Evolutionary conservation across 2,329 filamentous ascomycete genomes (phyloP), one percentile per base, ranked within the genome.

Genomic region (Didymella pomorum): DNA sequence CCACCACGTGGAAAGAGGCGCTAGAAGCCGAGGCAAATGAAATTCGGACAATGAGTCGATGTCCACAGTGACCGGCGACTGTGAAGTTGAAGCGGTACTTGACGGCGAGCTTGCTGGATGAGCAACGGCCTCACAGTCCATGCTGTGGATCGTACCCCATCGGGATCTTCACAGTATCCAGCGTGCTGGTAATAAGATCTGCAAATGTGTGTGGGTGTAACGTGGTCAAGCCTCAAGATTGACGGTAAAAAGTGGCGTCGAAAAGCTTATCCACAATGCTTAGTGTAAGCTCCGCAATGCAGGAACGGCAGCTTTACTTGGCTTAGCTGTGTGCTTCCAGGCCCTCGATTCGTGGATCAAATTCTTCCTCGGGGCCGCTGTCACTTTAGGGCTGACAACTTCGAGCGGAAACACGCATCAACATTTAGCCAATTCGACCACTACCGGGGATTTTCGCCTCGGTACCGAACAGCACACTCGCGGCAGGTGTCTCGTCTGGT

Each of bases 221-320:
- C 14, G 12, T n/a, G 18, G 43, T 52, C 43, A 52, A 52, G 55
- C 48, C 31, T 43, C 43, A 16, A 12, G n/a, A 29, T 43, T 21
- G 16, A 21, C 23, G 42, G 43, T 42, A 48, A 49, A 42, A 58
- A 29, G 48, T 48, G 43, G 55, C 55, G 43, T 52, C 14, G 18
- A 31, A 48, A 58, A 44, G 55, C 55, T 52, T 58, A 23, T 49
- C 18, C n/a, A 2, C 16, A 16, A 52, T 35, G 43, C 43, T 57
- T 52, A 26, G 20, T 21, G 26, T 20, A 18, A n/a, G 23, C 23
- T n/a, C 25, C 41, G 12, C 21, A 28, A 50, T 44, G 35, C 44
- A 43, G 48, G 49, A 20, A 43, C 44, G 0, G 21, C 5, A 37
- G 3, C 42, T 35, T 25, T 8, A n/a, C 12, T 23, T 18, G 21